Percentiles rank a stretch among this genome's conserved stretches.
Evolutionary conservation across 2,329 filamentous ascomycete species (phyloP).

Genomic region (Fonsecaea multimorphosa): DNA sequence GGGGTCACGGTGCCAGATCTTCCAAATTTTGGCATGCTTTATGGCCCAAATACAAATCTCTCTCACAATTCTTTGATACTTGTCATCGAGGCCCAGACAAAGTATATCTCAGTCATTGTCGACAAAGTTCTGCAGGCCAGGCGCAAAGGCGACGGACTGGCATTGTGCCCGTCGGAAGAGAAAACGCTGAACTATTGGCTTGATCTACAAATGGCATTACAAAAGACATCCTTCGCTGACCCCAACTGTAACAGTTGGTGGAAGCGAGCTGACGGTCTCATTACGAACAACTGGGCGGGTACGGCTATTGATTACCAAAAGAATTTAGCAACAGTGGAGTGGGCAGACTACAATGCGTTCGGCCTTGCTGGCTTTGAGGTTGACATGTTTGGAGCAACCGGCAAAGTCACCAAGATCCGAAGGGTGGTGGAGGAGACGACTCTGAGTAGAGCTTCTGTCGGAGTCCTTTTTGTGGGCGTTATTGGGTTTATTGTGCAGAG

Average conservation of each 20-base stretch:
- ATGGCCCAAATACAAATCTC: slow-evolving; percentile 63
- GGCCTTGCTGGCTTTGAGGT: slow-evolving; percentile 41
- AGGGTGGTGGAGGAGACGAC: slow-evolving; percentile 28
- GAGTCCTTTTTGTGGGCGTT: slow-evolving; percentile 13
- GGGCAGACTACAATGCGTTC: slow-evolving; percentile 42
- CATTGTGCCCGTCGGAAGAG: slow-evolving; percentile 52
- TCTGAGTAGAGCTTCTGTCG: slow-evolving; percentile 22
- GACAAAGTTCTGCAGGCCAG: slow-evolving; percentile 55
- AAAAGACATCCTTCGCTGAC: slow-evolving; percentile 58
- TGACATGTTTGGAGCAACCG: slow-evolving; percentile 35
- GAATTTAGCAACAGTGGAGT: slow-evolving; percentile 41
- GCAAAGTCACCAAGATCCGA: slow-evolving; percentile 29
- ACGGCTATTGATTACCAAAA: slow-evolving; percentile 64
- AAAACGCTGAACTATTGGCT: slow-evolving; percentile 25
- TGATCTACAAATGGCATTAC: slow-evolving; percentile 43
- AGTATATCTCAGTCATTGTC: slow-evolving; percentile 61
- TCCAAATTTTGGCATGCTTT: slow-evolving; percentile 64
- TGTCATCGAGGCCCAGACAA: slow-evolving; percentile 65
- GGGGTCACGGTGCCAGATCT: slow-evolving; percentile 58
- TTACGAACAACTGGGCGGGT: slow-evolving; percentile 64
- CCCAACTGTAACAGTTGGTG: slow-evolving; percentile 63
- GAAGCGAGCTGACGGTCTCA: slow-evolving; percentile 59
- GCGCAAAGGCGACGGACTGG: slow-evolving; percentile 47
- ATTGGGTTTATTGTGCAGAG: slow-evolving; percentile 15
- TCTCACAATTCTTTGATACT: slow-evolving; percentile 64